phyloP scores from a whole-genome alignment of 176 grass and related monocot species.

The Poa pratensis region DNA sequence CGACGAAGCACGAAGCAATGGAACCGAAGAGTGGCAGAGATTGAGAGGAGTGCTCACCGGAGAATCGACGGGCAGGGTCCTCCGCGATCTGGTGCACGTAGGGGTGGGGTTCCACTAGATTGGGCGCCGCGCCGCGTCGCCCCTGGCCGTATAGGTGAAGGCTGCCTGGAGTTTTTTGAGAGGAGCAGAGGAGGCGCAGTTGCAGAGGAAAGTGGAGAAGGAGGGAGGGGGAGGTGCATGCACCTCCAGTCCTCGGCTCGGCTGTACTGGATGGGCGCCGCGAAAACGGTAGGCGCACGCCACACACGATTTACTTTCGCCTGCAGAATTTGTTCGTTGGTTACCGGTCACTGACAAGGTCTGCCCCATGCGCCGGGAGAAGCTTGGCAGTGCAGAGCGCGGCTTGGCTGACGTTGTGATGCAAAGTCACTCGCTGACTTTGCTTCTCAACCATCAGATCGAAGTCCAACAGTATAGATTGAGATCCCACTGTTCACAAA shows the following conservation, averaged over 20 bases:
- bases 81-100: neutral
- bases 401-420: too few relatives aligned
- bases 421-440: too few relatives aligned
- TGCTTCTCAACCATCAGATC: too few relatives aligned
- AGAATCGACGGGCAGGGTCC: slow-evolving; percentile 8
- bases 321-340: neutral
- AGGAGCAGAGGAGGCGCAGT: slow-evolving; percentile 12
- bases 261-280: slow-evolving; percentile 4
- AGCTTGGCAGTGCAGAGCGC: too few relatives aligned
- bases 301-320: slow-evolving; percentile 18
- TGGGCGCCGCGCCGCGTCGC: slow-evolving; percentile 1
- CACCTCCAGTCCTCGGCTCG: slow-evolving; percentile 34
- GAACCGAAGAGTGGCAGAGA: neutral
- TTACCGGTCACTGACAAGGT: neutral
- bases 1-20: neutral
- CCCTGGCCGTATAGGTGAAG: slow-evolving; percentile 15
- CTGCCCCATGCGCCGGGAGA: too few relatives aligned
- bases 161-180: neutral
- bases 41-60: slow-evolving; percentile 27
- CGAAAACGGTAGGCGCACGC: slow-evolving; percentile 43
- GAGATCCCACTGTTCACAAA: too few relatives aligned
- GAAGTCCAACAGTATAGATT: too few relatives aligned
- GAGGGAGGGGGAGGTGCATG: slow-evolving; percentile 57
- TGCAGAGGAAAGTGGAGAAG: slow-evolving; percentile 10
- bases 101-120: slow-evolving; percentile 10